These are phyloP conservation scores for Pseudogymnoascus sp. DNA, from an alignment of 2,329 filamentous ascomycete genomes.

Conservation along the genomic window DNA sequence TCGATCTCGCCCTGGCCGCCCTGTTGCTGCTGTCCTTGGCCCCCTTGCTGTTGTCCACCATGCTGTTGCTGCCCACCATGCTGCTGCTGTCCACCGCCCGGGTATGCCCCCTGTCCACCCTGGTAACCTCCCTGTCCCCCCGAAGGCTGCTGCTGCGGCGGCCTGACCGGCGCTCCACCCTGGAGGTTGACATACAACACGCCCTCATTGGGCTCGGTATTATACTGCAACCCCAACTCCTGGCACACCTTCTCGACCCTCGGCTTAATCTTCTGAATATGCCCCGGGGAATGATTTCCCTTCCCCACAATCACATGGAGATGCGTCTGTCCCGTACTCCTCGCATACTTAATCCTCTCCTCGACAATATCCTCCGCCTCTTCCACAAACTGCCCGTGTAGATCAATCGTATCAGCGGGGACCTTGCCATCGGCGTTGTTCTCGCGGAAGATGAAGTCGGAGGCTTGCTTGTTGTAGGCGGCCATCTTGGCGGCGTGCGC, in stretches of 20 bases:
- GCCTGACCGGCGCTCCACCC: conserved; percentile 53
- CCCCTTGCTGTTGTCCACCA: conserved; percentile 36
- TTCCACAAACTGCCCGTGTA: conserved; percentile 90
- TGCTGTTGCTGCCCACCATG: conserved; percentile 28
- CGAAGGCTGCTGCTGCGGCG: conserved; percentile 31
- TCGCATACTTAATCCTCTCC: conserved; percentile 72
- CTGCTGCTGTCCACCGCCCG: conserved; percentile 25
- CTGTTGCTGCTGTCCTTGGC: conserved; percentile 34
- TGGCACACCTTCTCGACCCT: conserved; percentile 78
- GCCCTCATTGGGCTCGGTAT: conserved; percentile 82
- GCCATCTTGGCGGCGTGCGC: conserved; percentile 76
- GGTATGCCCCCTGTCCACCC: conserved; percentile 31
- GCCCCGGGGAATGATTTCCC: conserved; percentile 74
- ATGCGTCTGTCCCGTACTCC: conserved; percentile 64
- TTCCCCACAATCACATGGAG: conserved; percentile 94
- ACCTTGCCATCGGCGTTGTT: conserved; percentile 78
- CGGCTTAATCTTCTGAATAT: conserved; percentile 94
- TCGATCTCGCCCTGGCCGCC: conserved; percentile 7
- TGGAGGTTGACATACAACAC: conserved; percentile 81
- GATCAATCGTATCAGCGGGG: conserved; percentile 74
- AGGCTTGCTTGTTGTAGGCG: conserved; percentile 81
- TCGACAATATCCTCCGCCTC: conserved; percentile 89
- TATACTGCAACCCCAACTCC: conserved; percentile 72
- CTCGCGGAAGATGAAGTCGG: conserved; percentile 89
- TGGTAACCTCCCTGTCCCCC: conserved; percentile 29